Evolutionary conservation across 176 grass and related monocot species (phyloP), one percentile per base, ranked within the genome.

Genomic region (Cymbopogon citratus): DNA sequence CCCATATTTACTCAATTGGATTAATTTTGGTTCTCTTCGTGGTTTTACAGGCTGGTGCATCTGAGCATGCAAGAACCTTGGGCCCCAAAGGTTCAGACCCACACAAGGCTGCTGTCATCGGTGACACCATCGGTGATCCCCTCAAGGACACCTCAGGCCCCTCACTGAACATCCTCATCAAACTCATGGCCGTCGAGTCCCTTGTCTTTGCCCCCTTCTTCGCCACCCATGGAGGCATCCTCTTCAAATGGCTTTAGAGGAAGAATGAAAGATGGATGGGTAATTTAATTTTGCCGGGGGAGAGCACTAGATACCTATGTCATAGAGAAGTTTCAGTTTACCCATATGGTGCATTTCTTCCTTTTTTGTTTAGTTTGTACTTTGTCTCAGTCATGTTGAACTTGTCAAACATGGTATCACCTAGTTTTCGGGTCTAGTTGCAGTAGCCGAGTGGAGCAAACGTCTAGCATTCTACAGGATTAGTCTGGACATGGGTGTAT

Each of bases 151-250:
- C 94, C 44, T 97, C 94, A 1, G 94, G 94, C 24, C 94, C 94
- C 13, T 97, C 94, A 0, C 87, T 97, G 29, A 94, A 97, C 88
- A 97, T 97, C 80, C 89, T 94, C 39, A 97, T 97, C 87, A 97
- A 97, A 91, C 94, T 97, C 76, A 97, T 97, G 94, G 94, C 91
- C 1, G 91, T 97, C 1, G 94, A 97, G 71, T 97, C 94, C 10
- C 91, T 97, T 1, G 94, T 97, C 39, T 94, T 97, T n/a, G 94
- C 94, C 11, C 94, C 94, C 34, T 97, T 97, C 81, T 97, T 97
- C 0, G 87, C 94, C 56, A 87, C 94, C 18, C 92, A 97, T 19
- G 94, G 91, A 72, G 94, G 94, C 54, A 79, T 97, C 73, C 91
- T 97, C 72, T 97, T 97, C 70, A 97, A 92, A 73, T 81, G 71